Base-by-base conservation (phyloP, 495 filamentous ascomycete genomes). In the Hapsidospora chrysogenum region DNA sequence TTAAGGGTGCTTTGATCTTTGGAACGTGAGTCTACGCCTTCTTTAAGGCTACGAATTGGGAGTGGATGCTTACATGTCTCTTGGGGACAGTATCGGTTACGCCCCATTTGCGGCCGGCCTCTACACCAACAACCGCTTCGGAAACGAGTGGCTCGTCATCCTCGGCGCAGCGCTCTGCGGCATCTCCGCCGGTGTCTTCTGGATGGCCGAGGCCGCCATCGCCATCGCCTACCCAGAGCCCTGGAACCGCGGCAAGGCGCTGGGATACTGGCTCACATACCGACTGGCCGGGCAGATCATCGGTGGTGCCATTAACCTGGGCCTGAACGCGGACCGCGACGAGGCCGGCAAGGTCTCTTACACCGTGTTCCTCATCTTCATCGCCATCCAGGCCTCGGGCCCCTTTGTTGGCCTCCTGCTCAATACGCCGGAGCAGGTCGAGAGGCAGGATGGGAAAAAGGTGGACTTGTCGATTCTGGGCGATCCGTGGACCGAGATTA, bases 61-160 rank as follows among this genome's bases (percentile, higher is more conserved):
- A n/a, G n/a, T n/a, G n/a, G n/a, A n/a, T n/a, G n/a, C 10, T 36
- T 1, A 19, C 14, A 7, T 36, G 16, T 29, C 13, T 9, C 25
- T 9, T 9, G 4, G 4, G 9, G 14, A 28, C 10, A 52, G 49
- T 7, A 60, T 77, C 40, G 75, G 76, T 6, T 81, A 72, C 38
- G 68, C 74, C 15, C 72, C 70, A 1, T 80, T 68, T 40, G 69
- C 71, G 0, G 76, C 75, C 0, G 74, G 72, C 0, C 49, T 81
- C 2, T 79, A 81, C 48, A 63, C 61, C 13, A 77, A 81, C 45
- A 79, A 78, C 47, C 65, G 74, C 4, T 79, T 61, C 44, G 66
- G 68, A 10, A 66, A 54, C 13, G 59, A 68, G 40, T 80, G 76
- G 76, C 56, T 78, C 3, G 61, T 73, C 0, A 52, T 77, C 27